Conservation (phyloP, 2,329 filamentous ascomycete species). For the Tolypocladium sp. region DNA sequence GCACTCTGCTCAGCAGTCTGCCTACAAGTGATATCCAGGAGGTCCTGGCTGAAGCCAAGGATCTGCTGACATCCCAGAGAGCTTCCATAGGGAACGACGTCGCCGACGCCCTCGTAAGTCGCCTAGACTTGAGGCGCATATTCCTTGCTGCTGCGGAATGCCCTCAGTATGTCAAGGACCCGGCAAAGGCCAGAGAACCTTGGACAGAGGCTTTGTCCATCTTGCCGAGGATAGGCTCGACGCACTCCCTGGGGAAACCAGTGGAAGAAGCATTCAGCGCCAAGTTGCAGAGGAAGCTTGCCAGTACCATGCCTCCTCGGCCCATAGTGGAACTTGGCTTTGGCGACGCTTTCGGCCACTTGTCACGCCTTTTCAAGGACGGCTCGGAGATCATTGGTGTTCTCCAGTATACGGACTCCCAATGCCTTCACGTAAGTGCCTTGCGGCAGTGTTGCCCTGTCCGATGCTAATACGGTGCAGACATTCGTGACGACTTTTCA, state of each 20-base stretch:
- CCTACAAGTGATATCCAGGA: constrained; percentile 45
- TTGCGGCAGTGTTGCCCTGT: background rate
- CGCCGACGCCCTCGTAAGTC: constrained; percentile 47
- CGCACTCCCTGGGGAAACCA: constrained; percentile 51
- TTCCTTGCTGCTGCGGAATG: constrained; percentile 50
- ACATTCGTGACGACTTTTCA: constrained; percentile 69
- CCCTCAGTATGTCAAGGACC: constrained; percentile 32
- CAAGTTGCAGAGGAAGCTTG: constrained; percentile 83
- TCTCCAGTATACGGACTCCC: constrained; percentile 57
- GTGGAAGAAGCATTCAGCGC: constrained; percentile 77
- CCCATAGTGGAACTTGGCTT: constrained; percentile 75
- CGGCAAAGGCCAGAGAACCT: constrained; percentile 36
- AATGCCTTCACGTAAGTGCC: constrained; percentile 55
- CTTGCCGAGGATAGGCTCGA: constrained; percentile 48
- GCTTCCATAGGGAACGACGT: constrained; percentile 30
- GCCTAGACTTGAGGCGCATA: constrained; percentile 57
- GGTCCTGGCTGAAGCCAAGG: constrained; percentile 45
- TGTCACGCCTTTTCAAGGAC: constrained; percentile 64
- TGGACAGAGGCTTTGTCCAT: constrained; percentile 42
- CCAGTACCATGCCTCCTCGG: constrained; percentile 86
- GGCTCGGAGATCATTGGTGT: constrained; percentile 60
- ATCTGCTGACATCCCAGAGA: constrained; percentile 35
- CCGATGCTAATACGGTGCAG: constrained; percentile 25
- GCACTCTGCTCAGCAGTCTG: constrained; percentile 62
- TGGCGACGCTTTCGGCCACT: constrained; percentile 59